A percentile compares a stretch with the other conserved stretches of the same genome.
Conservation (phyloP, 2,329 filamentous ascomycete genomes). For the Monosporascus sp. region DNA sequence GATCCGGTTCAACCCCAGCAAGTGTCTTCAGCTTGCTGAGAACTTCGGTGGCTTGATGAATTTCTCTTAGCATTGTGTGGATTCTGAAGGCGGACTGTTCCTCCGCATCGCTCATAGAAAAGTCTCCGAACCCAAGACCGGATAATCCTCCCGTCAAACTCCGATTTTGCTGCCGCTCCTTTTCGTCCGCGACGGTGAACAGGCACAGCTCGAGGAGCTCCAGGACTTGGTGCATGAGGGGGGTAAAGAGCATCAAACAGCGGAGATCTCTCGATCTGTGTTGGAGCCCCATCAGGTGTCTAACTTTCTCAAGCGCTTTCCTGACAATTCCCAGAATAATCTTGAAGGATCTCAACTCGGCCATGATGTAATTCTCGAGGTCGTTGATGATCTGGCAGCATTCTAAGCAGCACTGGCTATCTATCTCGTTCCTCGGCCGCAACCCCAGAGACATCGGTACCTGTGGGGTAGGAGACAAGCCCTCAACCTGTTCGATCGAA, state of each 20-base stretch:
- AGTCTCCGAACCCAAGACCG: constrained; percentile 1
- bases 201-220: constrained; percentile 5
- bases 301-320: neutral
- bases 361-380: constrained; percentile 7
- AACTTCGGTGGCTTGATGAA: neutral
- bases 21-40: neutral
- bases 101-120: neutral
- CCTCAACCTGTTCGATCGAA: too few relatives aligned
- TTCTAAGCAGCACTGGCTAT: too few relatives aligned
- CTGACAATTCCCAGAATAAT: constrained; percentile 5
- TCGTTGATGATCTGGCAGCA: constrained; percentile 9
- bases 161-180: neutral
- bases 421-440: too few relatives aligned
- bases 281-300: constrained; percentile 2
- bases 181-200: neutral
- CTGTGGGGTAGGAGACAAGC: too few relatives aligned
- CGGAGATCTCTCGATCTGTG: constrained; percentile 3
- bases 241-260: constrained; percentile 5
- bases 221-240: constrained; percentile 9
- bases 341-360: constrained; percentile 5
- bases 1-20: too few relatives aligned
- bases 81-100: neutral
- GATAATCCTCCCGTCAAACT: neutral
- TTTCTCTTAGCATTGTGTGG: neutral
- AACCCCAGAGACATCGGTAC: too few relatives aligned